Evolutionary conservation across 106 monocot species (phyloP).

Genomic region (Gastrodia elata): DNA sequence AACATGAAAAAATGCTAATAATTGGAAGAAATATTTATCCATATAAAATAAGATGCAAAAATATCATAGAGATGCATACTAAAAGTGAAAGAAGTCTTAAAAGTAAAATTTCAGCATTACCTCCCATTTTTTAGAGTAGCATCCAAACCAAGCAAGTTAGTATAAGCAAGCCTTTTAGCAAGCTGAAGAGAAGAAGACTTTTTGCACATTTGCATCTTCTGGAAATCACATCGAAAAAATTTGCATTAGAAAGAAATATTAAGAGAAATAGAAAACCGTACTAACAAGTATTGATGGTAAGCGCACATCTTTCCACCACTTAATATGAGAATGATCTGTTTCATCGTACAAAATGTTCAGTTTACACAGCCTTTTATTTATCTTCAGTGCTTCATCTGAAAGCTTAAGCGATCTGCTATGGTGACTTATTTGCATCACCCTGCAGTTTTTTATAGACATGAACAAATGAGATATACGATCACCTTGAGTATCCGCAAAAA

Average conservation of each 20-base stretch:
- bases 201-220: constrained; percentile 81
- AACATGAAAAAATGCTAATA: background rate
- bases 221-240: constrained; percentile 11
- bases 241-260: background rate
- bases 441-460: constrained; percentile 8
- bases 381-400: constrained; percentile 22
- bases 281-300: background rate
- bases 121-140: constrained; percentile 81
- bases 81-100: constrained; percentile 1
- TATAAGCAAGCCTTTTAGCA: constrained; percentile 49
- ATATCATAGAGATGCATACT: background rate
- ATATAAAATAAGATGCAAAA: background rate
- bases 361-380: constrained; percentile 29
- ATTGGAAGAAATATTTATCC: background rate
- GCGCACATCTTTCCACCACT: constrained; percentile 91
- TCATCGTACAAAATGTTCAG: constrained; percentile 21
- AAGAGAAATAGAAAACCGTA: background rate
- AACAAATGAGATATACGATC: background rate
- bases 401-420: constrained; percentile 24
- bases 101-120: constrained; percentile 20
- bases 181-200: constrained; percentile 82
- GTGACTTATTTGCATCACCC: constrained; percentile 26
- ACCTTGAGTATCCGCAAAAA: background rate
- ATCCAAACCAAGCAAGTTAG: constrained; percentile 86
- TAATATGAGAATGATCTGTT: constrained; percentile 42